A percentile compares a stretch with the other conserved stretches of the same genome.
Conservation (phyloP, 1,139 yeast species). For the Chernovozyma sophiae-reginae region DNA sequence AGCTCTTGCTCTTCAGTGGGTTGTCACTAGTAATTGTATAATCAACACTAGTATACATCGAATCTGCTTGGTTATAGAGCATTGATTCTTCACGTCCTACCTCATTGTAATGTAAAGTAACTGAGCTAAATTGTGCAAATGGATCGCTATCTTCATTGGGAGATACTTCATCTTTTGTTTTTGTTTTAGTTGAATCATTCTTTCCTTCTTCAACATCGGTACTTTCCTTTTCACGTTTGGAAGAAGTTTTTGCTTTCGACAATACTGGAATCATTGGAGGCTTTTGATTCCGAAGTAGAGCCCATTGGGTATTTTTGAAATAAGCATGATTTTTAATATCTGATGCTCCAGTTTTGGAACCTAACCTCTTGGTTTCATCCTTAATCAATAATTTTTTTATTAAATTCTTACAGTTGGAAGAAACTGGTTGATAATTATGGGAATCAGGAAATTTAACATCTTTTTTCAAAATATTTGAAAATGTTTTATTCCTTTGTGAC, state of each 20-base stretch:
- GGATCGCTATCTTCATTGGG: constrained; percentile 55
- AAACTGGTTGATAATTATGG: constrained; percentile 35
- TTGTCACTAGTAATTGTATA: constrained; percentile 49
- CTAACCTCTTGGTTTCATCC: constrained; percentile 83
- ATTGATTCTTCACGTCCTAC: constrained; percentile 37
- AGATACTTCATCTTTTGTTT: constrained; percentile 18
- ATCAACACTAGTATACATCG: constrained; percentile 61
- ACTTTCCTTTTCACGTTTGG: constrained; percentile 7
- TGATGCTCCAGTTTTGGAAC: constrained; percentile 90
- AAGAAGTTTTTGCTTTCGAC: constrained; percentile 46
- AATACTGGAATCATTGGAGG: constrained; percentile 95
- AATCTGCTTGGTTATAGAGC: constrained; percentile 45
- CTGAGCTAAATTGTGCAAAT: constrained; percentile 82
- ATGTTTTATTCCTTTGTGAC: constrained; percentile 78
- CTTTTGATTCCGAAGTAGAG: constrained; percentile 79
- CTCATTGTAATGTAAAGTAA: constrained; percentile 78
- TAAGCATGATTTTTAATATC: constrained; percentile 88
- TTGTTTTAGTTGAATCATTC: constrained; percentile 21
- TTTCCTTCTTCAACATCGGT: constrained; percentile 5
- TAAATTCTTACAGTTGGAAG: constrained; percentile 73
- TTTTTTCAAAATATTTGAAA: constrained; percentile 77
- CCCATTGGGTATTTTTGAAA: constrained; percentile 93
- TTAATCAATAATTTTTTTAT: constrained; percentile 79
- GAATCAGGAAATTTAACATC: constrained; percentile 72
- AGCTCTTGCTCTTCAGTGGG: constrained; percentile 32